Base-by-base conservation (phyloP, 805 yeast species). In the Metschnikowia amazonensis region DNA sequence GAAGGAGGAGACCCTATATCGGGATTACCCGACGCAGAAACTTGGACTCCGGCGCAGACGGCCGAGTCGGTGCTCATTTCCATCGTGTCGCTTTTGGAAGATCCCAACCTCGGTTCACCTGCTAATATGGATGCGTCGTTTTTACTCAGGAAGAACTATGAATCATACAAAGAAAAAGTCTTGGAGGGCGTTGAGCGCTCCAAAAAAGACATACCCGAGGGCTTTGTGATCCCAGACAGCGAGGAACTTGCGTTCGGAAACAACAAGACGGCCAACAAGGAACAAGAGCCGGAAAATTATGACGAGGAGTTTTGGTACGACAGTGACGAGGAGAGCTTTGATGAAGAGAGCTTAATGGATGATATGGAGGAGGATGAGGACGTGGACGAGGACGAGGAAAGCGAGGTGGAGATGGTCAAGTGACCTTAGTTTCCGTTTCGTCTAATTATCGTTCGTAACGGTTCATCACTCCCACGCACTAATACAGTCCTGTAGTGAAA, bases 121-220 rank as follows among this genome's bases (percentile, higher is more conserved):
- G 98, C 98, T 5, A 92, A 92, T 65, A 90, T 92, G 42, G 98
- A 92, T 65, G 98, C 98, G 14, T 86, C 96, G 16, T 89, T 89
- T 36, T 87, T 86, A 57, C 89, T 88, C 79, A 77, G 96, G 59
- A 88, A 86, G 59, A 80, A 85, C 64, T 83, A 84, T 24, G 88
- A 82, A 21, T 82, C 79, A 37, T 92, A 89, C 69, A 79, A 80
- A 63, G 81, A 77, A 58, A 80, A 80, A 60, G 95, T 89, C 4
- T 75, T 79, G 50, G 79, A 82, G 58, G 96, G 89, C 58, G 97
- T 89, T 25, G 89, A 84, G 61, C 74, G 85, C 57, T 85, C 95
- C 33, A 86, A 85, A 60, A 78, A 79, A 47, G 94, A 89, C 64
- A 89, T 90, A 39, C 98, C 98, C 21, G 80, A 75, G 36, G 97